A percentile compares a stretch with the other conserved stretches of the same genome.
Evolutionary conservation across 371 early-diverging fungal species (phyloP).

Genomic region (Lichtheimia ramosa): DNA sequence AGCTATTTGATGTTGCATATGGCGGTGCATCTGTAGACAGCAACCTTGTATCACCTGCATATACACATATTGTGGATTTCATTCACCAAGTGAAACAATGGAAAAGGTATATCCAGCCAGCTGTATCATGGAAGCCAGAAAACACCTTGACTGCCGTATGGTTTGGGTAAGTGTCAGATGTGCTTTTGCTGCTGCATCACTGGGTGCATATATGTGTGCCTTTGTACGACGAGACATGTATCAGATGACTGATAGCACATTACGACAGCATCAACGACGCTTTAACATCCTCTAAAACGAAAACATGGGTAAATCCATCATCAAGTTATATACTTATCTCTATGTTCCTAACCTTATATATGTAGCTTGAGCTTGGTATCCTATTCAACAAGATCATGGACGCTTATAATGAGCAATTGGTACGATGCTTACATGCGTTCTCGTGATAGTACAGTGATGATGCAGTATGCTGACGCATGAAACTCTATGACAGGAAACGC

Average conservation of each 20-base stretch:
- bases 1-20: conserved; percentile 13
- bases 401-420: conserved; percentile 3
- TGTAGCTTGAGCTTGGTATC: conserved; percentile 3
- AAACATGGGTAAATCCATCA: too few species aligned
- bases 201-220: not conserved
- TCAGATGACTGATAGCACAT: too few species aligned
- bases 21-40: conserved; percentile 9
- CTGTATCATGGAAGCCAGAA: conserved; percentile 4
- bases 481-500: not conserved
- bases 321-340: too few species aligned
- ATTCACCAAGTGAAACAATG: conserved; percentile 7
- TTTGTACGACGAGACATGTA: too few species aligned
- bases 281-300: too few species aligned
- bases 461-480: not conserved
- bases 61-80: conserved; percentile 6
- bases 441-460: not conserved
- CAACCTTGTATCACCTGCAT: conserved; percentile 6
- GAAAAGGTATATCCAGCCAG: conserved; percentile 8
- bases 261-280: too few species aligned
- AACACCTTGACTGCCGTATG: conserved; percentile 8
- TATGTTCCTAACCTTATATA: too few species aligned
- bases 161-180: conserved; percentile 10
- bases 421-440: not conserved
- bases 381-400: conserved; percentile 7
- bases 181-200: not conserved